Base-by-base conservation (phyloP, 2,329 filamentous ascomycete genomes). In the Colletotrichum sp. region DNA sequence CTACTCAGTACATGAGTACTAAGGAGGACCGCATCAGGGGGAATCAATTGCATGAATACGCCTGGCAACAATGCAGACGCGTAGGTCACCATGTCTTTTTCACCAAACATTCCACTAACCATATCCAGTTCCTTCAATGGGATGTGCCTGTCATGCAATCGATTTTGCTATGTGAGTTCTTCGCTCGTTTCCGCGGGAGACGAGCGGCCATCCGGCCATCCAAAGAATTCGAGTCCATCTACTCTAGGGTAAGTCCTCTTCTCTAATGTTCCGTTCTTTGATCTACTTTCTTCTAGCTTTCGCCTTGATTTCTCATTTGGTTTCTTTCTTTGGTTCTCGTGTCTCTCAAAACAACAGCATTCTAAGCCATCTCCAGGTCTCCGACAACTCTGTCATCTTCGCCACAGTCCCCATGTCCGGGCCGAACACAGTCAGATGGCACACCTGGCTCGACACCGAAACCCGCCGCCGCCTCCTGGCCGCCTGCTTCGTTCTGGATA, bases 401-500 rank as follows among this genome's bases (percentile, higher is more conserved):
- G 73, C 73, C 58, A 68, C 79, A 30, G 69, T 79, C 30, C 77
- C 79, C 24, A 73, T 74, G 63, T 74, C 71, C 9, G 77, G 76
- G 69, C 77, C 82, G 63, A 81, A 78, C 32, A 79, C 83, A 36
- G 81, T 82, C 73, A 84, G 83, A 62, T 92, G 90, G 90, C 83
- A 82, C 52, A 79, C 82, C 74, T 92, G 91, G 91, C 80, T 91
- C 55, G 82, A 88, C 61, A 81, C 82, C 65, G 91, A 92, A 81
- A 84, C 88, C 9, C 85, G 84, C 70, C 87, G 89, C 71, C 87
- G 91, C 56, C 85, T 92, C 32, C 82, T 91, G n/a, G 85, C 88
- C 38, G 87, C 87, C 16, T 92, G 89, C 82, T 91, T 92, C 81
- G 82, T 91, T 69, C 83, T 90, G 71, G 90, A 92, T 79, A 84